phyloP scores from a whole-genome alignment of 1,284 basidiomycete species.

The Mrakiaceae sp. region DNA sequence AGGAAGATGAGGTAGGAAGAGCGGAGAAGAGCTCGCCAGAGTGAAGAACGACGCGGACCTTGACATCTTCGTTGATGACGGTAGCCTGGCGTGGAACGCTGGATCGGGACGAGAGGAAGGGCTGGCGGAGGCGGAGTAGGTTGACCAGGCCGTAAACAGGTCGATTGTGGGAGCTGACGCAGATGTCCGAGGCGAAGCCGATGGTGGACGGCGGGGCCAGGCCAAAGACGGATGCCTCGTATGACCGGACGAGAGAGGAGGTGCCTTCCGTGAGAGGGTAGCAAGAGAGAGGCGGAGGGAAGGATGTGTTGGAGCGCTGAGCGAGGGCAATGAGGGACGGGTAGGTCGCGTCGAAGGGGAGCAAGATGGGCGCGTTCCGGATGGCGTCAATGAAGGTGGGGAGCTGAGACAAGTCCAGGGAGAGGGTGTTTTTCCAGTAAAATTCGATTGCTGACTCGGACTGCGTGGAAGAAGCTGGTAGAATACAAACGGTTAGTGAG shows the following conservation, averaged over 20 bases:
- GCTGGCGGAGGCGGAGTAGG: constrained; percentile 45
- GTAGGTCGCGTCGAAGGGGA: constrained; percentile 49
- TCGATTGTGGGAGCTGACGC: constrained; percentile 40
- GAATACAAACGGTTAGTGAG: constrained; percentile 13
- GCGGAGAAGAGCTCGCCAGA: constrained; percentile 43
- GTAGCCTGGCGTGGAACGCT: constrained; percentile 43
- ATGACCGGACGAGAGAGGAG: not conserved
- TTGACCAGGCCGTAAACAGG: constrained; percentile 54
- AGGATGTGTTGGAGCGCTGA: constrained; percentile 37
- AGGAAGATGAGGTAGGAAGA: constrained; percentile 32
- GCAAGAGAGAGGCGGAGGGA: constrained; percentile 50
- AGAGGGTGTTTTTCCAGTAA: constrained; percentile 48
- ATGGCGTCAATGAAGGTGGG: constrained; percentile 41
- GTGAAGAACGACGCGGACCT: constrained; percentile 43
- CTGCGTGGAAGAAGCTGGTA: constrained; percentile 47
- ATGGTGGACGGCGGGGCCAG: constrained; percentile 30
- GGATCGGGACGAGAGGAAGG: constrained; percentile 41
- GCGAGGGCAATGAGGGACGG: constrained; percentile 36
- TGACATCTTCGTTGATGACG: constrained; percentile 38
- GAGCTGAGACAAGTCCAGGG: constrained; percentile 40
- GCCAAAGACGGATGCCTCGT: constrained; percentile 46
- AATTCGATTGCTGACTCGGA: constrained; percentile 40
- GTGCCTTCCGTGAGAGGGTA: constrained; percentile 41
- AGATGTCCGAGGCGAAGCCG: constrained; percentile 40
- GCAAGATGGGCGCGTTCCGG: constrained; percentile 41